A percentile compares a stretch with the other conserved stretches of the same genome.
Conservation (phyloP, 129 eudicot species). For the Ambrosia trifida region DNA sequence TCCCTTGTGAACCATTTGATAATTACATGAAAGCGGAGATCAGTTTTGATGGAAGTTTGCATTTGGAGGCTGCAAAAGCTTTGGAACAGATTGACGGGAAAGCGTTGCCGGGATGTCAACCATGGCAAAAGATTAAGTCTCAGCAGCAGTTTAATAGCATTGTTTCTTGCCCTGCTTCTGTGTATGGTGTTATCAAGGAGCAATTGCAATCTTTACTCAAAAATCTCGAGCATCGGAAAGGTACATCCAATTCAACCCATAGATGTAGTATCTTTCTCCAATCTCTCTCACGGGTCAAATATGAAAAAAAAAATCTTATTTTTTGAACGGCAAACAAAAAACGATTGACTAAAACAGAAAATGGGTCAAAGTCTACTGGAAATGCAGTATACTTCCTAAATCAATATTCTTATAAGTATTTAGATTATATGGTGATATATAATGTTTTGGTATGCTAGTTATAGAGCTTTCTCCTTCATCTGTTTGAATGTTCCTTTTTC, state of each 20-base stretch:
- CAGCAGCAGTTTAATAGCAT: constrained; percentile 77
- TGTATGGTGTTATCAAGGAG: constrained; percentile 58
- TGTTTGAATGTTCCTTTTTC: too few relatives aligned
- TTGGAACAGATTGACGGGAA: constrained; percentile 84
- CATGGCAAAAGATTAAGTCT: constrained; percentile 89
- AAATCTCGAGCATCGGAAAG: constrained; percentile 45
- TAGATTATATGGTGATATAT: too few relatives aligned
- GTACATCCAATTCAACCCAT: constrained; percentile 27
- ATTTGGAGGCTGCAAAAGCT: constrained; percentile 96
- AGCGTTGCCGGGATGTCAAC: constrained; percentile 58
- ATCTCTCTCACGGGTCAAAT: too few relatives aligned
- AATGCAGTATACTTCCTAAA: too few relatives aligned
- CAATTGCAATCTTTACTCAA: constrained; percentile 56
- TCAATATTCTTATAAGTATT: too few relatives aligned
- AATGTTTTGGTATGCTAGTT: too few relatives aligned
- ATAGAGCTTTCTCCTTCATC: too few relatives aligned
- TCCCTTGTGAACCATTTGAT: constrained; percentile 46
- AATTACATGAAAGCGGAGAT: constrained; percentile 57
- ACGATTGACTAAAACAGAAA: too few relatives aligned
- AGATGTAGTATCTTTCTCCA: neutral
- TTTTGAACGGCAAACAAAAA: too few relatives aligned
- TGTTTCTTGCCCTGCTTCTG: constrained; percentile 74
- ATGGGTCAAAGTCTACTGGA: too few relatives aligned
- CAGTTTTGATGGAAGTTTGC: constrained; percentile 82
- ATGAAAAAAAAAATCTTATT: too few relatives aligned